Evolutionary conservation across 345 rosid species (phyloP).

Genomic region (Citrus trifoliata): DNA sequence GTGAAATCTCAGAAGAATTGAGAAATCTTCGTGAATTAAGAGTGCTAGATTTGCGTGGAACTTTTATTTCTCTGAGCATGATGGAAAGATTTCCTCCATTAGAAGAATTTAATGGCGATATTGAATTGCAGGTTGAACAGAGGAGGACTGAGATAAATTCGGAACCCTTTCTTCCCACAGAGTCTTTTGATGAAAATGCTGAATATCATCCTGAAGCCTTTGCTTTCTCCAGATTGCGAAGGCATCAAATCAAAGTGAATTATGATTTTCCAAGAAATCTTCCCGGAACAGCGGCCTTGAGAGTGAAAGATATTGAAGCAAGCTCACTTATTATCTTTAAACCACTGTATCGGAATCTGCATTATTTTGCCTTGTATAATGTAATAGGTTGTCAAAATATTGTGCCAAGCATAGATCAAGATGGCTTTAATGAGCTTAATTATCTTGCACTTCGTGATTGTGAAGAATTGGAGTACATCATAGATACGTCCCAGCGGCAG

Average conservation of each 20-base stretch:
- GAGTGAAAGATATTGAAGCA: neutral
- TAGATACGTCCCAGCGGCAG: neutral
- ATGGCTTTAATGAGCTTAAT: neutral
- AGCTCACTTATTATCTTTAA: neutral
- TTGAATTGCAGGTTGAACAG: neutral
- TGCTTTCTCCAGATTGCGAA: neutral
- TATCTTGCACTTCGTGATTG: neutral
- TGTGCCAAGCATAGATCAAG: neutral
- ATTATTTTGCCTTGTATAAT: neutral
- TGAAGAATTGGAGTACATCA: neutral
- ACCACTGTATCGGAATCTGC: neutral
- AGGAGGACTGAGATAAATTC: neutral
- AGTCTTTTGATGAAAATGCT: neutral
- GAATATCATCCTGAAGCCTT: neutral
- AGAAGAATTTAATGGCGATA: neutral
- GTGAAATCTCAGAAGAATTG: neutral
- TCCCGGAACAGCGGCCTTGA: neutral
- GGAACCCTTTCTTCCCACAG: no score
- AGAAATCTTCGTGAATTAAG: neutral
- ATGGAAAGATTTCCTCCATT: neutral
- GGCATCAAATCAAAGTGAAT: neutral
- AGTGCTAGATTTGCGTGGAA: neutral
- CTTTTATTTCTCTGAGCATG: neutral
- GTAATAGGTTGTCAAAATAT: neutral
- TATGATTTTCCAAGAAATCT: neutral